Evolutionary conservation across 352 stramenopile species (phyloP).

Genomic region (Pythium sukuiense): DNA sequence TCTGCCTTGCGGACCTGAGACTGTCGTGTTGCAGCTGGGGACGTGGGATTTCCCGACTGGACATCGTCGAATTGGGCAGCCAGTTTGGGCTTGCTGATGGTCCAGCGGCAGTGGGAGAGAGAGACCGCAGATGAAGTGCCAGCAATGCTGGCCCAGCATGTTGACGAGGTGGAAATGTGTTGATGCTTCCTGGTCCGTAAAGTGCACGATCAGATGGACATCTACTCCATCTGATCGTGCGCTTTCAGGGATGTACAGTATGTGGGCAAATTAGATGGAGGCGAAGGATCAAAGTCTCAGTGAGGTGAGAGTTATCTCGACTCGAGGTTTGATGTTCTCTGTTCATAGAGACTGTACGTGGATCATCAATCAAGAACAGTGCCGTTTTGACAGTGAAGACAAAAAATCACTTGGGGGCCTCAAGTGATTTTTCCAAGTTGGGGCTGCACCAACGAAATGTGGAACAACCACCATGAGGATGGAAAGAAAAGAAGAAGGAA

Average conservation of each 20-base stretch:
- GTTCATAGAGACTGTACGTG: too few species aligned
- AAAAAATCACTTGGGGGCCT: too few species aligned
- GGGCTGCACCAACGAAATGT: neutral
- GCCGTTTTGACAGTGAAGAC: too few species aligned
- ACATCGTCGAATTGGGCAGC: neutral
- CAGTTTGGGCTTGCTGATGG: neutral
- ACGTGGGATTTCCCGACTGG: neutral
- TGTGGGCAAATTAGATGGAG: neutral
- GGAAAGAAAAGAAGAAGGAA: neutral
- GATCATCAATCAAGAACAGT: too few species aligned
- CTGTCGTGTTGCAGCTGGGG: neutral
- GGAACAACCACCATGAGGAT: neutral
- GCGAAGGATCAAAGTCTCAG: neutral
- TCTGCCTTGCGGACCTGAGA: conserved; percentile 2
- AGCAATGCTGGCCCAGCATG: neutral
- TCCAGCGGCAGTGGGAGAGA: neutral
- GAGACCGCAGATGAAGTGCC: neutral
- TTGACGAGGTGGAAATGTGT: neutral
- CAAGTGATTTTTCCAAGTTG: too few species aligned
- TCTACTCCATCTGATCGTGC: neutral
- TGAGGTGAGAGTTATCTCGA: too few species aligned
- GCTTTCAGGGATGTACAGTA: neutral
- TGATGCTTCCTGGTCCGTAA: neutral
- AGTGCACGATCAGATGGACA: neutral
- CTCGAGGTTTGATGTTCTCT: too few species aligned